Percentiles rank a stretch among this genome's conserved stretches.
Evolutionary conservation across 2,329 filamentous ascomycete species (phyloP).

Genomic region (Sclerotinia sclerotiorum): DNA sequence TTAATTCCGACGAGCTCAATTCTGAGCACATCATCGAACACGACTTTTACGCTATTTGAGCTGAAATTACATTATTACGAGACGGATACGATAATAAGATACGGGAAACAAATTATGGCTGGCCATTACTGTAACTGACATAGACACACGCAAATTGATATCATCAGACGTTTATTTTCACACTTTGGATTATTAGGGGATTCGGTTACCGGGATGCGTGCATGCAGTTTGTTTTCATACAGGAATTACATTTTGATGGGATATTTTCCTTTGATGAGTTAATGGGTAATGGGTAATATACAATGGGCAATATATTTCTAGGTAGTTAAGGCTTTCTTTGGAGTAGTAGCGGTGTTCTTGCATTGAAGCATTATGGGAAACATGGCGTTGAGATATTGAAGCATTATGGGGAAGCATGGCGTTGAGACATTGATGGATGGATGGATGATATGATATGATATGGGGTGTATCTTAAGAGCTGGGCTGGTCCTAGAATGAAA

Average conservation of each 20-base stretch:
- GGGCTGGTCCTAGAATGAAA: constrained; percentile 12
- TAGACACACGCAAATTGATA: background rate
- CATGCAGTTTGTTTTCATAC: background rate
- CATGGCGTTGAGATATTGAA: background rate
- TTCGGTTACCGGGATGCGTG: background rate
- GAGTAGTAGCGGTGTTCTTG: background rate
- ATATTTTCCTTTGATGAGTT: background rate
- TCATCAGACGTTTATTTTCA: constrained; percentile 1
- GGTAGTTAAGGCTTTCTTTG: background rate
- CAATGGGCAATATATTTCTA: background rate
- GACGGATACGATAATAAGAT: background rate
- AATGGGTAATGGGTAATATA: background rate
- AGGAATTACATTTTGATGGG: background rate
- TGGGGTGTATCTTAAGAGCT: constrained; percentile 5
- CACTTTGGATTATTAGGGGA: background rate
- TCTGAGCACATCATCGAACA: background rate
- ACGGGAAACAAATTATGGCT: background rate
- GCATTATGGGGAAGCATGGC: background rate
- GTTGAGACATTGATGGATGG: background rate
- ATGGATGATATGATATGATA: background rate
- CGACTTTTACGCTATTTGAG: background rate
- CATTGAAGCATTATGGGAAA: background rate
- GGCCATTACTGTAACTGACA: constrained; percentile 14
- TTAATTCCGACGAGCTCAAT: background rate
- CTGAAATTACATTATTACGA: background rate